Conservation (phyloP, 1,284 basidiomycete species). For the Peniophora sp. region DNA sequence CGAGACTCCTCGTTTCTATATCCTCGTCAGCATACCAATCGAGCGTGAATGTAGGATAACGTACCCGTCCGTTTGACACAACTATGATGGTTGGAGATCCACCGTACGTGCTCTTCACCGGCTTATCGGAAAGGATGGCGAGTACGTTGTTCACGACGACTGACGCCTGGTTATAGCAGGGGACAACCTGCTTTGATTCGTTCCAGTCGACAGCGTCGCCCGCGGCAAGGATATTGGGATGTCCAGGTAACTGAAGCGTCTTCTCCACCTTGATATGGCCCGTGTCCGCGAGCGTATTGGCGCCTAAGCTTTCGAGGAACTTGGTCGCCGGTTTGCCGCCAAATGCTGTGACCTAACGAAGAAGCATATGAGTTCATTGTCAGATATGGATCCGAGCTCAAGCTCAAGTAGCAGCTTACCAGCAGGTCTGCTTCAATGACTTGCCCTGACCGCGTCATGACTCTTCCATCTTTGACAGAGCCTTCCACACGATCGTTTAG, state of each 20-base stretch:
- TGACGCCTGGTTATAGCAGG: not conserved
- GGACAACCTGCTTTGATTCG: not conserved
- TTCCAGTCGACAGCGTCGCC: not conserved
- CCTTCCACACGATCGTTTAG: not conserved
- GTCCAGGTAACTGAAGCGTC: not conserved
- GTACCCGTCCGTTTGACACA: slow-evolving; percentile 53
- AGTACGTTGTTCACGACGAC: not conserved
- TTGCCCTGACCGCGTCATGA: not conserved
- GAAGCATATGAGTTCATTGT: not conserved
- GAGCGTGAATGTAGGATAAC: slow-evolving; percentile 11
- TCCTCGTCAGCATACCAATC: not conserved
- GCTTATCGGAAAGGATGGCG: not conserved
- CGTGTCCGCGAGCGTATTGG: not conserved
- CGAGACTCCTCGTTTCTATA: slow-evolving; percentile 35
- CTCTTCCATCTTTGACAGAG: not conserved
- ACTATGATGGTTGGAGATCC: slow-evolving; percentile 44
- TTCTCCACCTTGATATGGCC: not conserved
- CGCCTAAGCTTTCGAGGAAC: not conserved
- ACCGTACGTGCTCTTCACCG: slow-evolving; percentile 35
- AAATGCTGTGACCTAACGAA: not conserved
- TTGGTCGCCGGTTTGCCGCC: slow-evolving; percentile 1
- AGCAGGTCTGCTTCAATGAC: not conserved
- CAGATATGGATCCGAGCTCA: too few relatives aligned
- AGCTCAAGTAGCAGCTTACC: not conserved
- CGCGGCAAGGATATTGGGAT: not conserved